Evolutionary conservation across 805 yeast species (phyloP).

Genomic region (Metschnikowia proteae): DNA sequence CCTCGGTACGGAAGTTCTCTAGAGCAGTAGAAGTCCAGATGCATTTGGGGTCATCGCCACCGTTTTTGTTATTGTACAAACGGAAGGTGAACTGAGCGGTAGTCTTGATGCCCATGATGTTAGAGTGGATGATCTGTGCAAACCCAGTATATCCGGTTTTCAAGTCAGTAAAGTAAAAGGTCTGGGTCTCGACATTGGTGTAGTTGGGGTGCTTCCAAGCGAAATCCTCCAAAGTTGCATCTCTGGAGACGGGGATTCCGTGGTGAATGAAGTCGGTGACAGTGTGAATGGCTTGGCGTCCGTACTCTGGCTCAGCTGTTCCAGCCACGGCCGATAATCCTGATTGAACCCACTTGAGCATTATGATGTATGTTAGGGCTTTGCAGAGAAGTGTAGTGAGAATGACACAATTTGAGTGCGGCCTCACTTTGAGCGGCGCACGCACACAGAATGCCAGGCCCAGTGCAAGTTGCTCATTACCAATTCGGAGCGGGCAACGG

Average conservation of each 20-base stretch:
- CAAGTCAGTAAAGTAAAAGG: conserved; percentile 75
- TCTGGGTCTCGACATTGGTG: conserved; percentile 94
- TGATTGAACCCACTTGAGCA: conserved; percentile 83
- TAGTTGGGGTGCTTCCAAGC: conserved; percentile 68
- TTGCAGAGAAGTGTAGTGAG: neutral
- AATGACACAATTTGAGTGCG: neutral
- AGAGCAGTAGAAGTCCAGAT: conserved; percentile 92
- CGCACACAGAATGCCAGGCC: neutral
- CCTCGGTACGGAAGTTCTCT: conserved; percentile 70
- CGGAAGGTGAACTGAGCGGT: conserved; percentile 95
- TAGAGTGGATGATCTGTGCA: conserved; percentile 93
- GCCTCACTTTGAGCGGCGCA: neutral
- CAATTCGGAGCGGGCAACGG: neutral
- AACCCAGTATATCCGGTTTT: conserved; percentile 70
- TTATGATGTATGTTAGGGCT: conserved; percentile 18
- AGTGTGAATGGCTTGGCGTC: conserved; percentile 88
- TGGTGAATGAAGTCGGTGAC: conserved; percentile 52
- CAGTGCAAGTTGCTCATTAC: neutral
- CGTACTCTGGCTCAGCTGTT: conserved; percentile 95
- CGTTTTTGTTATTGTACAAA: conserved; percentile 51
- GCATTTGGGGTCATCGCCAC: conserved; percentile 37
- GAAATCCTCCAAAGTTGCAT: conserved; percentile 64
- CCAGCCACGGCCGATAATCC: conserved; percentile 94
- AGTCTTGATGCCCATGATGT: conserved; percentile 78
- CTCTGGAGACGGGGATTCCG: conserved; percentile 42